Conservation (phyloP, 2,329 filamentous ascomycete genomes). For the Simplicillium sp. region DNA sequence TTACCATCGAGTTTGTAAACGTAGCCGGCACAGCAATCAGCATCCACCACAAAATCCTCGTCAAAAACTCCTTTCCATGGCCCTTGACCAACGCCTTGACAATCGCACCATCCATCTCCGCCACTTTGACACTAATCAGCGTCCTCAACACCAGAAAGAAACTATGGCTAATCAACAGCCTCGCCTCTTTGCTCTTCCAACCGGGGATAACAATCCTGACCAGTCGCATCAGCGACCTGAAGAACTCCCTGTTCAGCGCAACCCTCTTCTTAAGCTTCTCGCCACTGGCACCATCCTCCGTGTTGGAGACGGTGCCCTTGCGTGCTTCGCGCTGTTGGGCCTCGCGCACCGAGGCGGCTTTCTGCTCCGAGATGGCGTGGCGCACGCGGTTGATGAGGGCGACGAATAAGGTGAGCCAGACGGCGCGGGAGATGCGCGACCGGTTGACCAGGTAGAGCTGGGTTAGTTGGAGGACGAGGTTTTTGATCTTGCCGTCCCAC, state of each 20-base stretch:
- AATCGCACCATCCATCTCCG: slow-evolving; percentile 86
- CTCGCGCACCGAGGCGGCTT: slow-evolving; percentile 66
- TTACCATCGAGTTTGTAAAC: slow-evolving; percentile 96
- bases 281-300: slow-evolving; percentile 16
- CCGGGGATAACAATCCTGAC: slow-evolving; percentile 83
- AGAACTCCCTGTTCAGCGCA: slow-evolving; percentile 79
- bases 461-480: slow-evolving; percentile 57
- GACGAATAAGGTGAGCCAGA: slow-evolving; percentile 75
- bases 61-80: slow-evolving; percentile 81
- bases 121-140: slow-evolving; percentile 89
- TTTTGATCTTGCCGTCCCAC: slow-evolving; percentile 52
- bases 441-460: slow-evolving; percentile 70
- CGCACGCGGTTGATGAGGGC: slow-evolving; percentile 80
- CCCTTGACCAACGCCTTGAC: slow-evolving; percentile 90
- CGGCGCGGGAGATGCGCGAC: slow-evolving; percentile 69
- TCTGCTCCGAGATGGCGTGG: slow-evolving; percentile 87
- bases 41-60: slow-evolving; percentile 96
- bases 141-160: slow-evolving; percentile 87
- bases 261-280: slow-evolving; percentile 62
- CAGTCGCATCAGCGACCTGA: slow-evolving; percentile 65
- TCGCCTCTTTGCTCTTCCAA: slow-evolving; percentile 79
- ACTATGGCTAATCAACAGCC: slow-evolving; percentile 81
- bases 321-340: slow-evolving; percentile 42
- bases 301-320: slow-evolving; percentile 38
- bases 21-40: slow-evolving; percentile 89